A percentile compares a stretch with the other conserved stretches of the same genome.
Conservation (phyloP, 257 asterid species). For the Solanum commersonii region DNA sequence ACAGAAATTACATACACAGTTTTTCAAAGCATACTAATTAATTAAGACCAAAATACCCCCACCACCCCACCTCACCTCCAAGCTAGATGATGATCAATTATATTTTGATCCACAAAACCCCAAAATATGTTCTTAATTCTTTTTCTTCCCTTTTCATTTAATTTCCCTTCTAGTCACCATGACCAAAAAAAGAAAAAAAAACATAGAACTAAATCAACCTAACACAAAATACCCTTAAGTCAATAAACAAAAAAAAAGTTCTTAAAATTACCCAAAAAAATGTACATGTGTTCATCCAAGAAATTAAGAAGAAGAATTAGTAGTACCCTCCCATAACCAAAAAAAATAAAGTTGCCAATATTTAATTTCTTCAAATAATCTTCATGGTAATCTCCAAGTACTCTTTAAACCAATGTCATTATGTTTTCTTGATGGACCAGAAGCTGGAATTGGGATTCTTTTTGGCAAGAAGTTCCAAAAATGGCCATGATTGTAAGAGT, state of each 20-base stretch:
- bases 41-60: neutral
- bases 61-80: neutral
- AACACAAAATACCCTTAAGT: neutral
- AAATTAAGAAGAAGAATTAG: neutral
- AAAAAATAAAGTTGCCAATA: neutral
- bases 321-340: neutral
- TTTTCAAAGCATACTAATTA: neutral
- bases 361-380: neutral
- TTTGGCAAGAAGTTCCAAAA: conserved; percentile 54
- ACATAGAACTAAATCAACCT: neutral
- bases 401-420: conserved; percentile 53
- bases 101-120: neutral
- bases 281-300: neutral
- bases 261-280: neutral
- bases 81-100: neutral
- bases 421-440: conserved; percentile 70
- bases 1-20: conserved; percentile 1
- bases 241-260: neutral
- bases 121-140: neutral
- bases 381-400: conserved; percentile 30
- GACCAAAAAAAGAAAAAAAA: neutral
- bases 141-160: neutral
- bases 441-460: conserved; percentile 48
- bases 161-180: neutral
- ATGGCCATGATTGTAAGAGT: conserved; percentile 14